Percentiles rank a stretch among this genome's conserved stretches.
Conservation (phyloP, 108 stramenopile genomes). For the Poteriospumella lacustris region DNA sequence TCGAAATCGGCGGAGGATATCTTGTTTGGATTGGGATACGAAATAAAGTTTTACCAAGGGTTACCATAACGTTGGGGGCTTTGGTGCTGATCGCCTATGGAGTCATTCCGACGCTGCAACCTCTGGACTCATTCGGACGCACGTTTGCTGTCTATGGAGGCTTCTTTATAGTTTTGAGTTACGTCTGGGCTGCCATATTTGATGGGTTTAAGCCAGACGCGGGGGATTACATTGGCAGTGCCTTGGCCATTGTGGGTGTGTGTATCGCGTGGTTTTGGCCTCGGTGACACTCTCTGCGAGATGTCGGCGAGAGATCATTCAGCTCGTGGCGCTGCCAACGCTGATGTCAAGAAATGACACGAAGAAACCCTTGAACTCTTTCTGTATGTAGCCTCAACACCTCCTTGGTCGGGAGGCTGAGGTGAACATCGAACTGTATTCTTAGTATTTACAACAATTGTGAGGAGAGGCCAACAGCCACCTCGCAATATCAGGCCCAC, state of each 20-base stretch:
- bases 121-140: conserved; percentile 31
- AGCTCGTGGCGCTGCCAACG: too few species aligned
- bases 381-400: too few species aligned
- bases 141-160: conserved; percentile 36
- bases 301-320: too few species aligned
- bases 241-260: conserved; percentile 20
- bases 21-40: conserved; percentile 28
- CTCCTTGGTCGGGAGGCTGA: too few species aligned
- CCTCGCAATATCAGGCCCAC: too few species aligned
- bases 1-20: conserved; percentile 38
- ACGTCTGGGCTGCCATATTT: conserved; percentile 15
- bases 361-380: too few species aligned
- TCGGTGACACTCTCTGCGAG: background rate
- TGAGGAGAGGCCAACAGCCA: too few species aligned
- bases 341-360: too few species aligned
- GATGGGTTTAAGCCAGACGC: conserved; percentile 19
- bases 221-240: conserved; percentile 27
- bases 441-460: too few species aligned
- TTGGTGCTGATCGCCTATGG: conserved; percentile 26
- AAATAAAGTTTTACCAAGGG: background rate
- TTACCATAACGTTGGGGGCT: background rate
- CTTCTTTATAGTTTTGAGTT: conserved; percentile 28
- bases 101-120: conserved; percentile 30
- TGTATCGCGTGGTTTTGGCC: conserved; percentile 27
- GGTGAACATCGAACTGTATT: too few species aligned